Base-by-base conservation (phyloP, 768 basidiomycete genomes). In the Clavulina sp. region DNA sequence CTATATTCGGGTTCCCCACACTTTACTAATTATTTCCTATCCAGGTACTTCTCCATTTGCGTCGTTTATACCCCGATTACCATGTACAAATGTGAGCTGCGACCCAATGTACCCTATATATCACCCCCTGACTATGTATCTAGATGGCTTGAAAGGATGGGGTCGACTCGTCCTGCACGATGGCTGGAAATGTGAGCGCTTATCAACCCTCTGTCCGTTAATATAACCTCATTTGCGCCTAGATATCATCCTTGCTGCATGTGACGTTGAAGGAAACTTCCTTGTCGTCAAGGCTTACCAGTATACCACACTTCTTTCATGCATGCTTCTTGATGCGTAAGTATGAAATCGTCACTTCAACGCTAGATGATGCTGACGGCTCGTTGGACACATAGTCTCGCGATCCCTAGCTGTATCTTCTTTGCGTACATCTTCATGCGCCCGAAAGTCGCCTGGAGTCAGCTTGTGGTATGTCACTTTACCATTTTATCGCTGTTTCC, bases 281-380 rank as follows among this genome's bases (percentile, higher is more conserved):
- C 66, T 87, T 54, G 87, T 83, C 40, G 77, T 89, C 51, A 84
- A 84, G 24, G 84, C 86, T 18, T 88, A 82, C 61, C 73, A 85
- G 67, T 88, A 83, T 68, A 89, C 87, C 31, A 84, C 84, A 57
- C 67, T 91, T 2, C 68, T 91, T 43, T 89, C 87, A 1, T 86
- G 84, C 64, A 88, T 88, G 84, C 74, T 91, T n/a, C 77, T 91
- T 44, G 85, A 89, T 60, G 84, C 86, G 76, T 84, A 62, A 55
- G 77, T 60, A 32, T 31, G 26, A 41, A 19, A 19, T 29, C 38
- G 6, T 18, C 2, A 3, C 34, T 33, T 7, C 34, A 3, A 3
- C 40, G 30, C 52, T 31, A 2, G 21, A 49, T 16, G 21, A 43
- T 29, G 19, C 26, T 16, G 26, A 46, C 3, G 3, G 21, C 16